Conservation (phyloP, 106 monocot genomes). For the Dactylorhiza incarnata region DNA sequence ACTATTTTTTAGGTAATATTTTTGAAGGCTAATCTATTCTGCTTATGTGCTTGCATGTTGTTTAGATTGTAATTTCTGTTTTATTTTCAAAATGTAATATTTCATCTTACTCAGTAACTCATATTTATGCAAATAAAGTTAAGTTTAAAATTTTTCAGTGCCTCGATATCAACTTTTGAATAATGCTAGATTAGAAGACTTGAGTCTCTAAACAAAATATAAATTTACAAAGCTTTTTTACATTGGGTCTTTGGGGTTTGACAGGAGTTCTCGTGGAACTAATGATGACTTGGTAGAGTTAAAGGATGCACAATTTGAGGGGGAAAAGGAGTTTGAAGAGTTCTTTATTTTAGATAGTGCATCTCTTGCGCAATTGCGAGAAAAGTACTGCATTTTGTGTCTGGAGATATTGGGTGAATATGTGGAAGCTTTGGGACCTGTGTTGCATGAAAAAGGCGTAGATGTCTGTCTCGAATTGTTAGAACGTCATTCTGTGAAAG, state of each 20-base stretch:
- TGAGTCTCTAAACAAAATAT: too few relatives aligned
- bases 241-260: not conserved
- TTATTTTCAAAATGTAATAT: too few relatives aligned
- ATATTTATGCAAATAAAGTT: too few relatives aligned
- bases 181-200: too few relatives aligned
- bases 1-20: too few relatives aligned
- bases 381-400: slow-evolving; percentile 80
- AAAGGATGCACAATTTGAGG: slow-evolving; percentile 31
- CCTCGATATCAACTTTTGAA: too few relatives aligned
- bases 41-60: too few relatives aligned
- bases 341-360: slow-evolving; percentile 65
- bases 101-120: too few relatives aligned
- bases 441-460: slow-evolving; percentile 92
- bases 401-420: slow-evolving; percentile 89
- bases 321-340: slow-evolving; percentile 36
- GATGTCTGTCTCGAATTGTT: slow-evolving; percentile 82
- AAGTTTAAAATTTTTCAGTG: too few relatives aligned
- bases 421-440: slow-evolving; percentile 92
- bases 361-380: slow-evolving; percentile 50
- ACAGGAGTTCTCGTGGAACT: slow-evolving; percentile 24
- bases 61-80: too few relatives aligned
- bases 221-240: too few relatives aligned
- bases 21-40: too few relatives aligned
- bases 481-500: slow-evolving; percentile 45
- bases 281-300: slow-evolving; percentile 17